Conservation (phyloP, 805 yeast species). For the Metschnikowia corniflorae region DNA sequence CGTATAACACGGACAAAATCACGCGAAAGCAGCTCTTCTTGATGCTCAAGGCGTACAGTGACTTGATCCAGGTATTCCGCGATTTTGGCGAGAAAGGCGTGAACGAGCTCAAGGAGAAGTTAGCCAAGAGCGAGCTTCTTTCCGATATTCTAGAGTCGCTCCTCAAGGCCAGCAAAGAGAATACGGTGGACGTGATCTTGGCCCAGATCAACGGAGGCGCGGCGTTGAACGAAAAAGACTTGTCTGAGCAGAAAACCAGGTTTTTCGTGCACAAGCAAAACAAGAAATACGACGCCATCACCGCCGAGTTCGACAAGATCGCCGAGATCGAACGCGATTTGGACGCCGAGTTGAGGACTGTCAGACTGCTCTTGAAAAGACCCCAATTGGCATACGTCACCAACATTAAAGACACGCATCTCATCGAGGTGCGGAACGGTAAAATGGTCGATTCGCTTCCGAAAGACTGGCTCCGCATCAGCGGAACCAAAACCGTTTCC, state of each 20-base stretch:
- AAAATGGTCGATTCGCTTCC: constrained; percentile 59
- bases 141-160: constrained; percentile 36
- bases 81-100: constrained; percentile 12
- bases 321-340: constrained; percentile 45
- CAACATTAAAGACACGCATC: constrained; percentile 62
- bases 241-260: constrained; percentile 40
- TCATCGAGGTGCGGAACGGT: constrained; percentile 69
- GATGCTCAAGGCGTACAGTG: constrained; percentile 45
- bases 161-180: constrained; percentile 25
- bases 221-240: constrained; percentile 49
- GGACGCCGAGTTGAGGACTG: constrained; percentile 46
- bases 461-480: constrained; percentile 69
- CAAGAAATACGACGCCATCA: constrained; percentile 38
- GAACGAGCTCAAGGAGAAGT: constrained; percentile 19
- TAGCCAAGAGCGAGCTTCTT: constrained; percentile 31
- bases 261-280: constrained; percentile 38
- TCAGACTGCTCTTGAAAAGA: constrained; percentile 47
- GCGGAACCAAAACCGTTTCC: constrained; percentile 63
- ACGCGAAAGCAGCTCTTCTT: constrained; percentile 57
- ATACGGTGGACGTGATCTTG: constrained; percentile 35
- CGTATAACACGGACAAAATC: constrained; percentile 32
- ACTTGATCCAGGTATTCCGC: constrained; percentile 26
- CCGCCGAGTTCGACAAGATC: constrained; percentile 35
- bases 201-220: constrained; percentile 49
- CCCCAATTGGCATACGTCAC: constrained; percentile 56